phyloP scores from a whole-genome alignment of 345 rosid genomes.

The Corymbia maculata region DNA sequence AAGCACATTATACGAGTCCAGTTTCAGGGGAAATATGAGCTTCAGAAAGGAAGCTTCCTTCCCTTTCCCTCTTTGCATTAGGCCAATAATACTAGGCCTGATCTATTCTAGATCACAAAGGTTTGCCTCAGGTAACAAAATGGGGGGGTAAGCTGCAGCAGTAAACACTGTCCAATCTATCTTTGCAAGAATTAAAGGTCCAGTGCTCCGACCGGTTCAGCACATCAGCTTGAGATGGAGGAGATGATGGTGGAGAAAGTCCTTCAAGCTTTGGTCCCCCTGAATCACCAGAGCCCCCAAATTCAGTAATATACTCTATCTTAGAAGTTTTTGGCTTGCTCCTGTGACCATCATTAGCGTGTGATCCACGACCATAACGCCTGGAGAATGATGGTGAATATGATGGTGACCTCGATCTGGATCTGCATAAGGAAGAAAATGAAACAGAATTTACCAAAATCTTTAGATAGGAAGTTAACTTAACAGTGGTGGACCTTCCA shows the following conservation, averaged over 20 bases:
- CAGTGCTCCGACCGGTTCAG: conserved; percentile 99
- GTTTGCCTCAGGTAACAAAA: conserved; percentile 53
- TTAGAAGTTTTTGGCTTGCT: conserved; percentile 66
- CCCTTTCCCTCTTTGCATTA: conserved; percentile 42
- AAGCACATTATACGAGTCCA: conserved; percentile 6
- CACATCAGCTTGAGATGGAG: conserved; percentile 53
- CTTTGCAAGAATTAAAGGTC: conserved; percentile 94
- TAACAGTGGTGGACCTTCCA: neutral
- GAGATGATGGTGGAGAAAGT: conserved; percentile 88
- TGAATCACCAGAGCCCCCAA: conserved; percentile 70
- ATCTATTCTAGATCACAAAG: conserved; percentile 38
- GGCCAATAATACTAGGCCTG: conserved; percentile 40
- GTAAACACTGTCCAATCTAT: conserved; percentile 78
- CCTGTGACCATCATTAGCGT: conserved; percentile 43
- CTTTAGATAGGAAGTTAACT: neutral
- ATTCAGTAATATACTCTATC: conserved; percentile 90
- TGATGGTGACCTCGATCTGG: conserved; percentile 74
- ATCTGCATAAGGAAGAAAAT: conserved; percentile 18
- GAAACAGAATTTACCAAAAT: neutral
- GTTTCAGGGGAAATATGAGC: conserved; percentile 18
- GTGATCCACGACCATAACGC: conserved; percentile 45
- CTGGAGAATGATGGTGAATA: conserved; percentile 75
- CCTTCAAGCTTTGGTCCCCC: conserved; percentile 64
- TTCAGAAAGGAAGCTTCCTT: conserved; percentile 50
- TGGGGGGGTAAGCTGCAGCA: conserved; percentile 59